Base-by-base conservation (phyloP, 805 yeast genomes). In the Candida loeiensis region DNA sequence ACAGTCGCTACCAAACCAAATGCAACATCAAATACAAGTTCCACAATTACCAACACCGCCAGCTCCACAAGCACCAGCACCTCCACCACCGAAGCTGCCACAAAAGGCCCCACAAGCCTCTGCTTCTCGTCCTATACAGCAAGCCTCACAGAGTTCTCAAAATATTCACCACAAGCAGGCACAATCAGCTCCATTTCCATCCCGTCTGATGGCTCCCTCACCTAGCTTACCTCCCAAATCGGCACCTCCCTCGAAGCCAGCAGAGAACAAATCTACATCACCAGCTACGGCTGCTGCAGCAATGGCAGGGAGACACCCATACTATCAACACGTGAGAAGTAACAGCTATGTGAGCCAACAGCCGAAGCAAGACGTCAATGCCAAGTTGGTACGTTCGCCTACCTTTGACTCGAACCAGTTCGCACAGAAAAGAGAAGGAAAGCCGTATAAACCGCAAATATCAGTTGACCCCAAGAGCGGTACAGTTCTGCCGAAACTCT, bases 211-310 rank as follows among this genome's bases (percentile, higher is more conserved):
- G 6, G 9, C 24, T 21, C 6, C 24, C 24, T 9, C 6, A 21
- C 24, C 24, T 7, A 21, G 9, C 24, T 9, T 7, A 21, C 6
- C 24, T 9, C 24, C 24, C 24, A 21, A 21, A 9, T 21, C 6
- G 6, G 8, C 24, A 25, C 11, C 28, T 9, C 28, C 11, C 12
- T 13, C 28, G 14, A 25, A 13, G 15, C 39, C 39, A 18, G 37
- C 14, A 24, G n/a, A 15, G 17, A 16, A 13, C 21, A 13, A 27
- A 6, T 7, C 25, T 7, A 13, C 29, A 8, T 37, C 40, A 9
- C 36, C 40, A 7, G 33, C 40, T 4, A 34, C 26, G 4, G 40
- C 40, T 3, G 40, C 40, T 4, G 40, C 40, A n/a, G 40, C 40
- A 3, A 37, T 25, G 31, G 40, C 40, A 8, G 36, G 36, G 3